phyloP scores from a whole-genome alignment of 768 basidiomycete species.

The Podaxis pistillaris region DNA sequence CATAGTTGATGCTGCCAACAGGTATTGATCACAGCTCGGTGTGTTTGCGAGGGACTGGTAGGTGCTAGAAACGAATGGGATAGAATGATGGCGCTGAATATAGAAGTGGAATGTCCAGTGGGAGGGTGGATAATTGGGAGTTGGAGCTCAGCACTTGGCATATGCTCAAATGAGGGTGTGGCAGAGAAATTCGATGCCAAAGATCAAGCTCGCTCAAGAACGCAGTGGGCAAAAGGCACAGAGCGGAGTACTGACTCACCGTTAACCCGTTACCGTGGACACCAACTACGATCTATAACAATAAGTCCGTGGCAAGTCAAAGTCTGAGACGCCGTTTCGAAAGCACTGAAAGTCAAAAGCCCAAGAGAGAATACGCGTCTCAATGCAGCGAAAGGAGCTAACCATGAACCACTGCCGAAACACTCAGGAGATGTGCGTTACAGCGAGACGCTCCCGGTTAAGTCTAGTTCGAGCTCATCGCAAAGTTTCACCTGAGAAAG shows the following conservation, averaged over 20 bases:
- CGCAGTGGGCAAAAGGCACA: neutral
- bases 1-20: constrained; percentile 51
- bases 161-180: neutral
- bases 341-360: neutral
- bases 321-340: neutral
- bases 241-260: constrained; percentile 15
- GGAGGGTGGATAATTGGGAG: too few relatives aligned
- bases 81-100: neutral
- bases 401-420: too few relatives aligned
- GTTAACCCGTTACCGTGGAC: constrained; percentile 66
- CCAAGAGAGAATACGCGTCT: neutral
- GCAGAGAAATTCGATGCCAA: neutral
- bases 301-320: too few relatives aligned
- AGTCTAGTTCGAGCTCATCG: too few relatives aligned
- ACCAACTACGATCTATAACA: constrained; percentile 22
- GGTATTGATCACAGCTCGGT: neutral
- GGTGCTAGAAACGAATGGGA: neutral
- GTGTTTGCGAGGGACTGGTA: too few relatives aligned
- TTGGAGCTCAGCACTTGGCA: neutral
- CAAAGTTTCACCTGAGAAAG: too few relatives aligned
- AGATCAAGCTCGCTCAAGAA: neutral
- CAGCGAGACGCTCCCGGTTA: neutral
- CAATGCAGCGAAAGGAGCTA: neutral
- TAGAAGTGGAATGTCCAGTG: neutral
- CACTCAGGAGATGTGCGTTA: neutral